phyloP scores from a whole-genome alignment of 2,329 filamentous ascomycete genomes.

The Botrytis medusae region DNA sequence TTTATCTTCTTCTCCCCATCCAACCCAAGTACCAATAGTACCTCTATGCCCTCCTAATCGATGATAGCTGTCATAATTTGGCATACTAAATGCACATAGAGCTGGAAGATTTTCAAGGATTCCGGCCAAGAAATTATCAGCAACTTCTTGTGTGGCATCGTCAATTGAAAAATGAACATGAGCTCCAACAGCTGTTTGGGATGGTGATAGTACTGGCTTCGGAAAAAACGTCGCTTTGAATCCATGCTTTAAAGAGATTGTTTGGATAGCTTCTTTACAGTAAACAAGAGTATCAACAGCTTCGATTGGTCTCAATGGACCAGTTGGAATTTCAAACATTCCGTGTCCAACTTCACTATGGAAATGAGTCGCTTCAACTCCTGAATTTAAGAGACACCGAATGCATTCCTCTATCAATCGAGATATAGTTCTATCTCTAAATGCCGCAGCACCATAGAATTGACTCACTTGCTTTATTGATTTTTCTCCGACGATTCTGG shows the following conservation, averaged over 20 bases:
- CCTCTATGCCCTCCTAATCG: conserved; percentile 8
- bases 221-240: conserved; percentile 72
- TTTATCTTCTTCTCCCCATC: conserved; percentile 20
- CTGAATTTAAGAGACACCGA: conserved; percentile 56
- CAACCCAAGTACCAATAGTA: conserved; percentile 18
- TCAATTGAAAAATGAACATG: conserved; percentile 8
- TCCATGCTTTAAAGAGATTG: conserved; percentile 60
- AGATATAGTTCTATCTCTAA: conserved; percentile 57
- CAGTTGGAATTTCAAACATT: conserved; percentile 74
- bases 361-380: conserved; percentile 66
- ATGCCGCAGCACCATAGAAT: conserved; percentile 56
- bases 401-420: conserved; percentile 65
- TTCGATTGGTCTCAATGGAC: conserved; percentile 58
- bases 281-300: conserved; percentile 72
- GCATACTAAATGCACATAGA: conserved; percentile 58
- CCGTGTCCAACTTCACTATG: conserved; percentile 71
- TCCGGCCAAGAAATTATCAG: conserved; percentile 68
- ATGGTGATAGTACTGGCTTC: conserved; percentile 49
- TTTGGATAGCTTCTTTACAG: conserved; percentile 65
- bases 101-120: conserved; percentile 64
- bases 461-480: conserved; percentile 44
- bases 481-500: conserved; percentile 42
- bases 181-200: background rate
- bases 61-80: conserved; percentile 22
- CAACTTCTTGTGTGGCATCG: conserved; percentile 46